Percentiles rank a stretch among this genome's conserved stretches.
phyloP scores from a whole-genome alignment of 2,329 filamentous ascomycete species.

The Pyricularia sp. region DNA sequence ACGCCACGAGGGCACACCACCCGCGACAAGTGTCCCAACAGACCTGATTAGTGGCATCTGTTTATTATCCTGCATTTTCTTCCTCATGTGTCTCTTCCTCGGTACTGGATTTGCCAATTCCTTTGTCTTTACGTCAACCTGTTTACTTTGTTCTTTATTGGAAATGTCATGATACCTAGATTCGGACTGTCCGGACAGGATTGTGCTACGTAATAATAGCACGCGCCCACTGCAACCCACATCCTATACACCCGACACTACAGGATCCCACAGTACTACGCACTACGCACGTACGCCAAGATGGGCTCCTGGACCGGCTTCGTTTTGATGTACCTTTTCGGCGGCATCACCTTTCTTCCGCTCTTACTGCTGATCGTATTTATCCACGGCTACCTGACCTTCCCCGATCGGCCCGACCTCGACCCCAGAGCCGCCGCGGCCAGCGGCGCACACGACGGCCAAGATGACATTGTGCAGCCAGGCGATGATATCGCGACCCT shows the following conservation, averaged over 20 bases:
- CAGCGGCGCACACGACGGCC: slow-evolving; percentile 3
- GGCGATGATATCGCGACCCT: slow-evolving; percentile 54
- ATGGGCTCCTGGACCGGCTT: slow-evolving; percentile 45
- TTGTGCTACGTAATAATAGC: slow-evolving; percentile 1
- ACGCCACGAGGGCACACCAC: background rate
- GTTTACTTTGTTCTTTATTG: slow-evolving; percentile 1
- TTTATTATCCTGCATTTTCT: background rate
- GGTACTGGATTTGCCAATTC: background rate
- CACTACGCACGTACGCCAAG: slow-evolving; percentile 7
- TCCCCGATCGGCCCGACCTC: slow-evolving; percentile 40
- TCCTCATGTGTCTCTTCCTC: background rate
- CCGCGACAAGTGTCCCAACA: background rate
- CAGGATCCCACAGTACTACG: background rate
- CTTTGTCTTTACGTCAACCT: background rate
- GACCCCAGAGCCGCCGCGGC: slow-evolving; percentile 12
- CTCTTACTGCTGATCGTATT: slow-evolving; percentile 49
- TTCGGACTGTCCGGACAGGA: background rate
- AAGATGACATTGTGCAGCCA: slow-evolving; percentile 36
- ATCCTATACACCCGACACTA: background rate
- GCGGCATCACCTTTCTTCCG: slow-evolving; percentile 79
- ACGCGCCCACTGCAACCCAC: background rate
- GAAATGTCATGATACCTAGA: slow-evolving; percentile 1
- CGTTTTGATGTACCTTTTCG: slow-evolving; percentile 66
- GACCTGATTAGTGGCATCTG: background rate
- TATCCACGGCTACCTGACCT: slow-evolving; percentile 53